Evolutionary conservation across 148 eudicot genomes (phyloP).

Genomic region (Polygonum aviculare): DNA sequence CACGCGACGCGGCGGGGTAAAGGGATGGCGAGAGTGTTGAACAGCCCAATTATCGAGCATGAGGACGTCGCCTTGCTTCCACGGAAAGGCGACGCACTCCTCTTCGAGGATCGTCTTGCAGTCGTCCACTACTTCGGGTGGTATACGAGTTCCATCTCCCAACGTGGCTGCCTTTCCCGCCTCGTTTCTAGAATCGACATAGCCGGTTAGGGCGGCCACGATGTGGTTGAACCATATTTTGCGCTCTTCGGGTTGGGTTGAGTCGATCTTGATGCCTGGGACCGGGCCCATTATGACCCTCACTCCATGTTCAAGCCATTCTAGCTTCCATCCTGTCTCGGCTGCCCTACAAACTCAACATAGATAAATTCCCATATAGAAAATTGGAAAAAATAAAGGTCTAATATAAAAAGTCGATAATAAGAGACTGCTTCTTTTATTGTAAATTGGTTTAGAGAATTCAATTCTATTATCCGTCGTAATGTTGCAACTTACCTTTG

Average conservation of each 20-base stretch:
- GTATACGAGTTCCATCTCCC: not conserved
- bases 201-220: not conserved
- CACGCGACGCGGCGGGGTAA: not conserved
- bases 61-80: slow-evolving; percentile 7
- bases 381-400: too few species aligned
- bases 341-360: not conserved
- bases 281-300: slow-evolving; percentile 4
- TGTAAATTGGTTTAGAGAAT: too few species aligned
- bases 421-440: too few species aligned
- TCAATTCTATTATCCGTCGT: too few species aligned
- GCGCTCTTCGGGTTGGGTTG: not conserved
- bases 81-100: not conserved
- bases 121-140: not conserved
- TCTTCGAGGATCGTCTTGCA: slow-evolving; percentile 5
- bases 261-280: not conserved
- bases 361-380: too few species aligned
- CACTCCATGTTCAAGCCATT: slow-evolving; percentile 2
- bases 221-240: slow-evolving; percentile 6
- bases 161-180: not conserved
- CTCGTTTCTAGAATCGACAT: not conserved
- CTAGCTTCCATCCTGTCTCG: slow-evolving; percentile 5
- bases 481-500: not conserved
- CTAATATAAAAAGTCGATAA: too few species aligned
- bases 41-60: slow-evolving; percentile 5
- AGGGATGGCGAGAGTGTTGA: slow-evolving; percentile 5